These are phyloP conservation scores for Pseudogymnoascus sp. DNA, from an alignment of 2,329 filamentous ascomycete species.

Conservation along the genomic window DNA sequence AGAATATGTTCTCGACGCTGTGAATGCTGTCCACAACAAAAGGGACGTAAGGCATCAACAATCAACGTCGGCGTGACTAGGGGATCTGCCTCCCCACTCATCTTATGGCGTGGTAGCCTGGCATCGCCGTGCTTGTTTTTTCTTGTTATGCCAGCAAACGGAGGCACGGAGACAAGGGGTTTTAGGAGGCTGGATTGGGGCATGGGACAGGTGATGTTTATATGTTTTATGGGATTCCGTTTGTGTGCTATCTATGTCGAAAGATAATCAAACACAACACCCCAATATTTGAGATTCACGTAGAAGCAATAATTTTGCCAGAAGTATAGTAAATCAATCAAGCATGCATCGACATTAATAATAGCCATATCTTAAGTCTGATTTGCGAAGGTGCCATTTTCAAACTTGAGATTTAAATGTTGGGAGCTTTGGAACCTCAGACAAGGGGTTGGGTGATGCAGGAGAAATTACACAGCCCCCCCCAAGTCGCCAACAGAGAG, in stretches of 20 bases:
- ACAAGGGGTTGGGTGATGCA: not conserved
- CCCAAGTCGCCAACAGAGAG: not conserved
- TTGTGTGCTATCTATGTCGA: not conserved
- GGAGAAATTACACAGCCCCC: not conserved
- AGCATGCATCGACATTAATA: not conserved
- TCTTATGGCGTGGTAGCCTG: not conserved
- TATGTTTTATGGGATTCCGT: not conserved
- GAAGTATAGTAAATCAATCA: not conserved
- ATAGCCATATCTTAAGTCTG: not conserved
- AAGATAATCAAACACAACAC: not conserved
- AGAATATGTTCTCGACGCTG: constrained; percentile 22
- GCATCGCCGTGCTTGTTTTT: not conserved
- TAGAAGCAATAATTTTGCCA: not conserved
- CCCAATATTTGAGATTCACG: not conserved
- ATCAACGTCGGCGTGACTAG: not conserved
- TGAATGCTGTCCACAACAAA: too few relatives aligned
- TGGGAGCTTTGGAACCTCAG: not conserved
- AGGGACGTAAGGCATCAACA: not conserved
- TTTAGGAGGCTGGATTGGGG: not conserved
- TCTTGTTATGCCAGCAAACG: not conserved
- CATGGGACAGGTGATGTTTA: not conserved
- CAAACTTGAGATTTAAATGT: too few relatives aligned
- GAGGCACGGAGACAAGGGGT: not conserved
- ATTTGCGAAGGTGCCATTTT: too few relatives aligned
- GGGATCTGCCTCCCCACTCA: not conserved